Evolutionary conservation across 1,139 yeast species (phyloP), one percentile per base, ranked within the genome.

Genomic region (Yarrowia galli): DNA sequence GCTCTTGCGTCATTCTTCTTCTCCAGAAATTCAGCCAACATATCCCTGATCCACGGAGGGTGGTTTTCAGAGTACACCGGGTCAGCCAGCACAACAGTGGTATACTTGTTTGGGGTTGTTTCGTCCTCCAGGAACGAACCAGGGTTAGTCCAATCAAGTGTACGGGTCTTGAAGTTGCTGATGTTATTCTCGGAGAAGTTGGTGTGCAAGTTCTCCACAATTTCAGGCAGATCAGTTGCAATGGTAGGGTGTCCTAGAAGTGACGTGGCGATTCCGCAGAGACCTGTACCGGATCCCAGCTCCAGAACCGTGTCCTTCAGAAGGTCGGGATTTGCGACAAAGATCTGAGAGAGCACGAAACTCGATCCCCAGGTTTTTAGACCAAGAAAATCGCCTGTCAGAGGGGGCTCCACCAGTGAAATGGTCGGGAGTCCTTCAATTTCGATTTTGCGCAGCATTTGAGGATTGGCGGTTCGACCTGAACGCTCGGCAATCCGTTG

Each of bases 361-460:
- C 98, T 87, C 0, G 98, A 89, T 0, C 98, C 99, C 99, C 99
- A 95, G 0, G 99, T 95, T 72, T 93, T 92, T 75, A 92, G 82
- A 0, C 99, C 99, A 40, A 95, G 79, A 71, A 89, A 90, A 76
- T 95, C 99, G 65, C 87, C 86, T 0, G 97, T 91, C 70, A 95
- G 79, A 0, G 97, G 87, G 0, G 98, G 98, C 75, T 95, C 99
- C 69, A 84, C 83, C 42, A 95, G 77, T 32, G 75, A 72, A 0
- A 91, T 82, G 9, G 53, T 22, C 3, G 67, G 67, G 9, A 43
- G 65, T 15, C 49, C 67, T 15, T 25, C 28, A 7, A 80, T 68
- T 18, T 70, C 69, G 48, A 85, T 80, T 53, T 81, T 82, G 53
- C 96, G 79, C 7, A 83, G 79, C 71, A 89, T 83, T 42, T 87